phyloP scores from a whole-genome alignment of 306 rosid genomes.

The Prosopis cineraria region DNA sequence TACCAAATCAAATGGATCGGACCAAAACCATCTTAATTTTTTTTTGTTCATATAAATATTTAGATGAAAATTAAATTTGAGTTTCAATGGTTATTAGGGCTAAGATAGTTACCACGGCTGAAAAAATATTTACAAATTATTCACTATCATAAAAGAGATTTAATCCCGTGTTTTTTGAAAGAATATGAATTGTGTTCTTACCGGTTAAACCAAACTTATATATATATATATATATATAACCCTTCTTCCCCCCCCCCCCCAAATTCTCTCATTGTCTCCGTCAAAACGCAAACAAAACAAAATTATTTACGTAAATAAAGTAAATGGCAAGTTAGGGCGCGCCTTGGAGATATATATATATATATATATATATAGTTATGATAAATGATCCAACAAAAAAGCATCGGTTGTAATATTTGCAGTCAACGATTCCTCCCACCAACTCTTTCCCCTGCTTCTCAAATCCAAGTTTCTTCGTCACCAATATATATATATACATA shows the following conservation, averaged over 20 bases:
- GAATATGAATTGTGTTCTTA: no score
- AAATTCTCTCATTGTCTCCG: neutral
- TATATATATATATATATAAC: no score
- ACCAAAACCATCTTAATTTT: conserved; percentile 38
- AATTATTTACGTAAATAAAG: neutral
- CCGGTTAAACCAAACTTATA: no score
- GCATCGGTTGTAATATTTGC: conserved; percentile 41
- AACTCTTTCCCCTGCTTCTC: conserved; percentile 46
- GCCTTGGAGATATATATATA: conserved; percentile 23
- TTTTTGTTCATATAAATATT: neutral
- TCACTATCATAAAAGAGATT: neutral
- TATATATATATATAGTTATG: no score
- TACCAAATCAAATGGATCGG: conserved; percentile 40
- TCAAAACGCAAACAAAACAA: conserved; percentile 36
- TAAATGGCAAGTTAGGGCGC: conserved; percentile 3
- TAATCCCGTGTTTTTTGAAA: no score
- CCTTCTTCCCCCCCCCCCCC: no score
- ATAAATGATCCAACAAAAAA: conserved; percentile 34
- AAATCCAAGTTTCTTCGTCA: conserved; percentile 48
- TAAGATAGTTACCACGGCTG: no score
- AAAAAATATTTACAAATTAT: no score
- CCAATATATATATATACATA: no score
- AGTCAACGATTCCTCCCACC: conserved; percentile 65
- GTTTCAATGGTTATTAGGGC: neutral
- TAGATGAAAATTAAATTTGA: neutral